Evolutionary conservation across 1,139 yeast genomes (phyloP).

Genomic region (Saccharomyces pastorianus): DNA sequence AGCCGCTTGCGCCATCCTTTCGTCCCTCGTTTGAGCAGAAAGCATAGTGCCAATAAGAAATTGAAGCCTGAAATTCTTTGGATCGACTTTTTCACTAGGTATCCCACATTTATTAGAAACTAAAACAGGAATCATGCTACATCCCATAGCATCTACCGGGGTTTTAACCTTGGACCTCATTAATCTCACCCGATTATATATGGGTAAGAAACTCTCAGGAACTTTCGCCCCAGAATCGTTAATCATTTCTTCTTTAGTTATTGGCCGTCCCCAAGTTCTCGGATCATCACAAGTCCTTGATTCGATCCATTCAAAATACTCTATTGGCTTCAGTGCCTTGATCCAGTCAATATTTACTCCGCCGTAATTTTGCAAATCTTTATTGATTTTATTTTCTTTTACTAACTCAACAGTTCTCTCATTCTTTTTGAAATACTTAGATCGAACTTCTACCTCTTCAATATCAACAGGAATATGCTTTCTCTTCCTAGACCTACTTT

Average conservation of each 20-base stretch:
- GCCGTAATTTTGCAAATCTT: background rate
- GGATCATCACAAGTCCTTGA: constrained; percentile 21
- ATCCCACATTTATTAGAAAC: constrained; percentile 30
- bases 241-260: constrained; percentile 5
- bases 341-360: constrained; percentile 22
- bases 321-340: constrained; percentile 20
- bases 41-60: constrained; percentile 73
- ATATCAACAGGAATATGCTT: constrained; percentile 11
- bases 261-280: constrained; percentile 18
- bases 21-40: constrained; percentile 90
- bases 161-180: constrained; percentile 61
- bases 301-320: constrained; percentile 23
- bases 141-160: constrained; percentile 87
- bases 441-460: constrained; percentile 4
- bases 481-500: constrained; percentile 8
- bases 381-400: background rate
- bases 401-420: background rate
- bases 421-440: constrained; percentile 17
- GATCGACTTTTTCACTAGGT: constrained; percentile 30
- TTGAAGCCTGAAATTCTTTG: constrained; percentile 56
- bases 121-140: constrained; percentile 62
- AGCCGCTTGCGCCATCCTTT: constrained; percentile 71
- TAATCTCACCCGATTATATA: constrained; percentile 4
- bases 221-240: constrained; percentile 8
- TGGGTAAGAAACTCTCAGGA: constrained; percentile 40